A percentile compares a stretch with the other conserved stretches of the same genome.
phyloP scores from a whole-genome alignment of 2,329 filamentous ascomycete species.

The Fusarium robinianum region DNA sequence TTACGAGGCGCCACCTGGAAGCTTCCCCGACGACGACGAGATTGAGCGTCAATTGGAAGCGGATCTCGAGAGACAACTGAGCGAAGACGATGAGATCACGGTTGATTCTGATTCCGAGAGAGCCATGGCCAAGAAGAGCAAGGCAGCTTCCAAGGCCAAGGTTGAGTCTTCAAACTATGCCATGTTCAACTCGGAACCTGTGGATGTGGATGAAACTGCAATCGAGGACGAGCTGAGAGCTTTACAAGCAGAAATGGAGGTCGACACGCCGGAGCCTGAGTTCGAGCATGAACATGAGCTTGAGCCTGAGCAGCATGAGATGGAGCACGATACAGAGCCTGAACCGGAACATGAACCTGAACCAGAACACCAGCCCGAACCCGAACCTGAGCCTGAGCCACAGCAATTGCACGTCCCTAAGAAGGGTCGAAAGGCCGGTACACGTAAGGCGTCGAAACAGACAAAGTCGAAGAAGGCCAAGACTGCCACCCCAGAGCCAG shows the following conservation, averaged over 20 bases:
- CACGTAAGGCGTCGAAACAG: constrained; percentile 58
- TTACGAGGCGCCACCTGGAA: constrained; percentile 43
- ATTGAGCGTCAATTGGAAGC: constrained; percentile 68
- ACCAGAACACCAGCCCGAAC: constrained; percentile 1
- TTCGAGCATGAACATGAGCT: constrained; percentile 5
- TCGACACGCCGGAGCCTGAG: constrained; percentile 36
- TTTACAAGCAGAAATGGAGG: constrained; percentile 55
- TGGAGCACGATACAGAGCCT: constrained; percentile 12
- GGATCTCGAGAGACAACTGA: constrained; percentile 62
- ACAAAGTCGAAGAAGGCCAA: constrained; percentile 52
- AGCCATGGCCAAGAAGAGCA: constrained; percentile 39
- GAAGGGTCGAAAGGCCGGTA: constrained; percentile 58
- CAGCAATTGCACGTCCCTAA: constrained; percentile 54
- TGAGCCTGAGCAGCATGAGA: constrained; percentile 1
- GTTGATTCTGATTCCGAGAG: constrained; percentile 53
- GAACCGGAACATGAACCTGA: constrained; percentile 7
- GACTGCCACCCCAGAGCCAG: constrained; percentile 37
- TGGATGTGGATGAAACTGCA: constrained; percentile 51
- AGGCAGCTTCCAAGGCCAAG: constrained; percentile 38
- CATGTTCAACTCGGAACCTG: constrained; percentile 58
- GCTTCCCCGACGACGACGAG: constrained; percentile 63
- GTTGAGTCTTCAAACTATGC: constrained; percentile 45
- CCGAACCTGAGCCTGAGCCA: constrained; percentile 17
- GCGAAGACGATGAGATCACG: constrained; percentile 56
- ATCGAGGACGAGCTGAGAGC: constrained; percentile 57